Base-by-base conservation (phyloP, 495 filamentous ascomycete genomes). In the Aspergillus steynii region DNA sequence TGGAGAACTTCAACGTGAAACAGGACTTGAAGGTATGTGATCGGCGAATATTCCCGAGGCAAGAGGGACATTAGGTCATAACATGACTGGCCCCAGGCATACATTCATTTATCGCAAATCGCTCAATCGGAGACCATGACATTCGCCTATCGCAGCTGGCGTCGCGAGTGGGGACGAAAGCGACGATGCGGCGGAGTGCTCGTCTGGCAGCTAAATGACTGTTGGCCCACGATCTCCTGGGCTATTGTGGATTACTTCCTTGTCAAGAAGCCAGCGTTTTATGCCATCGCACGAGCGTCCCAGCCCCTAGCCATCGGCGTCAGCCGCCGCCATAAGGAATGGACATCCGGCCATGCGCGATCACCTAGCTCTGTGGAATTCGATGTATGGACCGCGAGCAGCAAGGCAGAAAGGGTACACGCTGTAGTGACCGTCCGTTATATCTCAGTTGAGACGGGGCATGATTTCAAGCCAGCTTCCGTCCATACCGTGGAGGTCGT, bases 131-230 rank as follows among this genome's bases (percentile, higher is more conserved):
- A 62, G 47, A 53, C 60, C 7, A 62, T 62, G 60, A 27, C 48
- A 1, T 62, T 47, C 29, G 60, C 60, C 15, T 62, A 62, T 37
- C 42, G 58, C 6, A 37, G 47, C 28, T 62, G 60, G 60, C 34
- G 60, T 6, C 32, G 60, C 12, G 47, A 53, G 48, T 62, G 60
- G 60, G 60, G 60, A 10, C 26, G 48, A 15, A 37, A 27, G 10
- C 56, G 60, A 5, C 32, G 47, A 25, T 62, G 60, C 27, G 60
- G 60, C n/a, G 60, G 60, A 12, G 60, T 47, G 25, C 60, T 62
- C 20, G 60, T 58, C 60, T 62, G 60, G 60, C 60, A 62, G 34
- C 37, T 62, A 20, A 62, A 62, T 29, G 60, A 62, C 55, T 58
- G 54, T 14, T 62, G 60, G 60, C 60, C 60, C n/a, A 58, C 54